Percentiles rank a stretch among this genome's conserved stretches.
Conservation (phyloP, 768 basidiomycete species). For the Lyophyllum atratum region DNA sequence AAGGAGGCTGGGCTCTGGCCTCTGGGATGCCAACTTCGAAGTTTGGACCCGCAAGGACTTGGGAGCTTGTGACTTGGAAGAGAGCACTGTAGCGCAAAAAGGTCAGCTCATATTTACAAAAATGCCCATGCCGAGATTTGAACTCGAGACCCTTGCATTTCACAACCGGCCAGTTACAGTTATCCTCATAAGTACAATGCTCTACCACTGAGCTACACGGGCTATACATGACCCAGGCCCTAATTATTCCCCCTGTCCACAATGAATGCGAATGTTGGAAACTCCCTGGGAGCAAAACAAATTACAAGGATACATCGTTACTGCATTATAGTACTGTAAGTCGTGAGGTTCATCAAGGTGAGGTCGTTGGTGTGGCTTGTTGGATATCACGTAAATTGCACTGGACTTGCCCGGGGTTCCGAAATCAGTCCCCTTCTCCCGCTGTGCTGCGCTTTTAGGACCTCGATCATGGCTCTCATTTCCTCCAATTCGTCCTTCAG, state of each 20-base stretch:
- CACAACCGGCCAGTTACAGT: constrained; percentile 31
- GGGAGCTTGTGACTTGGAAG: no score
- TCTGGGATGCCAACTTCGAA: no score
- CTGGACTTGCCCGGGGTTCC: constrained; percentile 47
- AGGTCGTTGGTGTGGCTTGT: background rate
- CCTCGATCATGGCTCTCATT: constrained; percentile 69
- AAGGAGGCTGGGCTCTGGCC: no score
- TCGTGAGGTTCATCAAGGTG: background rate
- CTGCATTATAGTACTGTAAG: background rate
- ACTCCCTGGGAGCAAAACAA: no score
- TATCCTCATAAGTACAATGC: constrained; percentile 63
- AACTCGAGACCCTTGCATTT: constrained; percentile 60
- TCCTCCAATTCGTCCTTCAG: constrained; percentile 55
- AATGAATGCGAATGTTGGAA: no score
- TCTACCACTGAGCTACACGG: constrained; percentile 62
- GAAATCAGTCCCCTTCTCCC: constrained; percentile 44
- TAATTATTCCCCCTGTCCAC: no score
- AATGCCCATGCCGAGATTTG: constrained; percentile 55
- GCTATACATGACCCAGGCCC: constrained; percentile 21
- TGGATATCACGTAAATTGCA: constrained; percentile 20
- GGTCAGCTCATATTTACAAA: no score
- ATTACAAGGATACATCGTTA: background rate
- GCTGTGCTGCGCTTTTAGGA: constrained; percentile 57
- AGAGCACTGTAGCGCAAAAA: no score
- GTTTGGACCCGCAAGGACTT: no score